These are phyloP conservation scores for Ustilago shanxiensis DNA, from an alignment of 1,284 basidiomycete genomes.

Conservation along the genomic window DNA sequence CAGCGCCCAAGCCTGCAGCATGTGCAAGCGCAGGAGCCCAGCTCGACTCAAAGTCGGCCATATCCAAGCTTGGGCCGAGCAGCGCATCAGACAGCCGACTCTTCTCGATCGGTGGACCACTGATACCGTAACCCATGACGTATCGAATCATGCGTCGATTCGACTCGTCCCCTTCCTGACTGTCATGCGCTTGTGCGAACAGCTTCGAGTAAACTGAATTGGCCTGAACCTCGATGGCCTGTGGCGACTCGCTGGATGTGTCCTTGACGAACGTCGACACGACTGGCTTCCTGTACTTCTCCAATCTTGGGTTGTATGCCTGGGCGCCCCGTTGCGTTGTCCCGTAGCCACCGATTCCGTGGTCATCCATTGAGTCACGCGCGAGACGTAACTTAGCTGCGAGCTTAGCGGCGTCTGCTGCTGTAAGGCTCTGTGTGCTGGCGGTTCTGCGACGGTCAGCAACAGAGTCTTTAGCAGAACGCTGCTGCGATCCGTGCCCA, in stretches of 20 bases:
- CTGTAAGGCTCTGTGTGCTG: conserved; percentile 58
- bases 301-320: conserved; percentile 42
- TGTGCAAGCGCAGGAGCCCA: conserved; percentile 61
- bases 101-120: conserved; percentile 66
- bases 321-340: conserved; percentile 28
- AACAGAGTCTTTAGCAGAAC: conserved; percentile 13
- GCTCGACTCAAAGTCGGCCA: conserved; percentile 63
- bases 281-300: conserved; percentile 60
- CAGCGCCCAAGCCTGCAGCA: conserved; percentile 56
- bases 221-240: conserved; percentile 45
- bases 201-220: conserved; percentile 52
- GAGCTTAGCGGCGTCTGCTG: conserved; percentile 61
- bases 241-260: conserved; percentile 31
- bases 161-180: conserved; percentile 22
- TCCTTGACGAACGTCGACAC: conserved; percentile 60
- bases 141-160: conserved; percentile 57
- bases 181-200: conserved; percentile 48
- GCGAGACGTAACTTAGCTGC: conserved; percentile 60
- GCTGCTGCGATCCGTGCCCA: conserved; percentile 14
- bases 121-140: conserved; percentile 65
- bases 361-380: conserved; percentile 56
- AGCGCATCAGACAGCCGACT: conserved; percentile 56
- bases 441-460: conserved; percentile 37
- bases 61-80: conserved; percentile 60
- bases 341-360: conserved; percentile 23